Evolutionary conservation across 2,329 filamentous ascomycete genomes (phyloP).

Genomic region (Aspergillus tamarii): DNA sequence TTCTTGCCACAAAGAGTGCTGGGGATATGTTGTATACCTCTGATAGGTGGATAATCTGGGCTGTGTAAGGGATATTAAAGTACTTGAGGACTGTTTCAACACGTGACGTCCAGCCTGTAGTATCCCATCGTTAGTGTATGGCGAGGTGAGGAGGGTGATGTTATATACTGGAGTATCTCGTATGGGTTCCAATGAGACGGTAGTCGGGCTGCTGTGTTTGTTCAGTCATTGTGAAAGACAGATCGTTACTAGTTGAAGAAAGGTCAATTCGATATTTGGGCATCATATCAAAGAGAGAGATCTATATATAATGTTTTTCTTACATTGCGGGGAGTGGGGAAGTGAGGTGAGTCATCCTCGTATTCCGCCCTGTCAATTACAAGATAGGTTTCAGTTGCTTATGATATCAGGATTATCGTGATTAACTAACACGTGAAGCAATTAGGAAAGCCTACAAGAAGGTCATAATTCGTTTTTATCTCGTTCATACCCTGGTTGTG

Average conservation of each 20-base stretch:
- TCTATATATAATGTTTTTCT: no score
- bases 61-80: conserved; percentile 35
- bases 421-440: no score
- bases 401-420: no score
- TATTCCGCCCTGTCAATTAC: no score
- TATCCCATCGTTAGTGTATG: not conserved
- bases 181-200: conserved; percentile 34
- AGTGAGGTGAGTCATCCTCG: no score
- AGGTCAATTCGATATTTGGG: rapidly evolving
- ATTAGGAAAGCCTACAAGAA: no score
- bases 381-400: no score
- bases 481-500: no score
- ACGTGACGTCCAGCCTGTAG: conserved; percentile 39
- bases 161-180: conserved; percentile 38
- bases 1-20: not conserved
- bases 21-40: conserved; percentile 23
- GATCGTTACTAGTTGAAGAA: no score
- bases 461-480: no score
- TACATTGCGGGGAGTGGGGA: no score
- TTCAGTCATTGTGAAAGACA: not conserved
- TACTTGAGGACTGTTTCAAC: conserved; percentile 39
- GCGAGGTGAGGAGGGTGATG: not conserved
- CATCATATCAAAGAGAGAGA: no score
- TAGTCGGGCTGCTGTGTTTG: conserved; percentile 23
- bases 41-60: conserved; percentile 27